Base-by-base conservation (phyloP, 495 filamentous ascomycete species). In the Neurospora sp. region DNA sequence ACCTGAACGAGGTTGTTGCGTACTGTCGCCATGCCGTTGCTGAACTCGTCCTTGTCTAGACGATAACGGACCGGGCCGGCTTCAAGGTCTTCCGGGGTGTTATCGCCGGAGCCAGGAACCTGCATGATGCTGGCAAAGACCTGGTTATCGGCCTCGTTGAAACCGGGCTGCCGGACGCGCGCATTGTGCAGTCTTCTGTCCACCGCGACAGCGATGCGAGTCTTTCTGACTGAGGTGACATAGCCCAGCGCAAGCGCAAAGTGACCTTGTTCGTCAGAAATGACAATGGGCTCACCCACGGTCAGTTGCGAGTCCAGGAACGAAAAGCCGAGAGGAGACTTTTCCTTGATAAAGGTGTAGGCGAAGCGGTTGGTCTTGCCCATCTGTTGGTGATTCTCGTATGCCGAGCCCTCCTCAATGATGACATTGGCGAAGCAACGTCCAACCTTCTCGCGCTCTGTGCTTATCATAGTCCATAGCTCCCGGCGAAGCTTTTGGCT, bases 31-130 rank as follows among this genome's bases (percentile, higher is more conserved):
- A 99, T 96, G 72, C 96, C 96, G 74, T 95, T 98, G 82, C 92
- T 97, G 82, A 98, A 98, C 79, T 98, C 96, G 77, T 98, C 96
- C 81, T 98, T 98, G 82, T 99, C 96, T 3, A 99, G 83, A 40
- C 96, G 91, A 77, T 94, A 98, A 23, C 91, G 82, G 18, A 92
- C 79, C 37, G 89, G 88, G 70, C 90, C 86, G 71, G 82, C 82
- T 59, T 82, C 80, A 46, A 79, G 75, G 72, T 85, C 83, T 18
- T 82, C 84, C 71, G 88, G 85, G 39, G 84, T 82, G 70, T 88
- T 81, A 41, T 81, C 79, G 20, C 85, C 86, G 69, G 88, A 84
- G 66, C 87, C 82, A n/a, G 83, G 87, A 54, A 95, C 88, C 76
- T 96, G 92, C 93, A 97, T 97, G 74, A 98, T 95, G 66, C 95